Conservation (phyloP, 73 alveolate genomes). For the Paramecium caudatum region DNA sequence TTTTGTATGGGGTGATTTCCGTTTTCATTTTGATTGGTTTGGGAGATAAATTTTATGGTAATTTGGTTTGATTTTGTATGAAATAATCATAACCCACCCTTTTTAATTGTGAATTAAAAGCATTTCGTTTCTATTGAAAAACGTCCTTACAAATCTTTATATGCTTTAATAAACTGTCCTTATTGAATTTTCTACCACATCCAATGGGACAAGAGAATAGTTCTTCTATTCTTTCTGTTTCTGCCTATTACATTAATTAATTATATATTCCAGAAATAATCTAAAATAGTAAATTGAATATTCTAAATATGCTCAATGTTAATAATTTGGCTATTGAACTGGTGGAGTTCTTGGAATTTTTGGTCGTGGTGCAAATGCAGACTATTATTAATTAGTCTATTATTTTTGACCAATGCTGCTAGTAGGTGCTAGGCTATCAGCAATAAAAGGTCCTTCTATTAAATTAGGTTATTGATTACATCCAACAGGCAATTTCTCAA, state of each 20-base stretch:
- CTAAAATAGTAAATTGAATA: neutral
- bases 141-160: constrained; percentile 36
- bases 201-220: constrained; percentile 47
- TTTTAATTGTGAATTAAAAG: constrained; percentile 36
- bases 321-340: neutral
- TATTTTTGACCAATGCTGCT: neutral
- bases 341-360: constrained; percentile 73
- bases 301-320: neutral
- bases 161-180: constrained; percentile 38
- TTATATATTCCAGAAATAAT: neutral
- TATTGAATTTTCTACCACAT: constrained; percentile 28
- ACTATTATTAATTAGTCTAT: neutral
- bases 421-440: constrained; percentile 36
- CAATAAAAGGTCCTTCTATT: neutral
- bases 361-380: constrained; percentile 51
- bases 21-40: constrained; percentile 16
- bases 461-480: neutral
- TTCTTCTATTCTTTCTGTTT: neutral
- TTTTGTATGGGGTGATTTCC: neutral
- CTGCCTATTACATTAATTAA: too few species aligned
- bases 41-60: constrained; percentile 16
- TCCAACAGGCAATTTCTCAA: constrained; percentile 64
- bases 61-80: neutral
- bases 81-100: constrained; percentile 39
- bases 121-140: constrained; percentile 38